Percentiles rank a stretch among this genome's conserved stretches.
These are phyloP conservation scores for Helotiales sp. DNA, from an alignment of 2,329 filamentous ascomycete genomes.

Conservation along the genomic window DNA sequence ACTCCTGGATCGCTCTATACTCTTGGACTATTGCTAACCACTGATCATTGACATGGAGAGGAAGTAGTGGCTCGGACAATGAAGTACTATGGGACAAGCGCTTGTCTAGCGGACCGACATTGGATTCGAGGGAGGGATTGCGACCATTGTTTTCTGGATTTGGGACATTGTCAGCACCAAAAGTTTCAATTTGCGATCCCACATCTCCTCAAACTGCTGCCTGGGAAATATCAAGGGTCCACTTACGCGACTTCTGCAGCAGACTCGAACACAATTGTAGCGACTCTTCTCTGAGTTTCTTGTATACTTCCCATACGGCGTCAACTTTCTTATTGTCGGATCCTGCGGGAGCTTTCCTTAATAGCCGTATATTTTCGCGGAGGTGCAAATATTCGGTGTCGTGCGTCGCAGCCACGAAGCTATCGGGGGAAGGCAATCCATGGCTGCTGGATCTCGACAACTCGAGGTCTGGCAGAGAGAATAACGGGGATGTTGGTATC, in stretches of 20 bases:
- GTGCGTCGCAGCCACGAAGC: slow-evolving; percentile 23
- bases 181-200: background rate
- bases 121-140: slow-evolving; percentile 25
- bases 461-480: slow-evolving; percentile 24
- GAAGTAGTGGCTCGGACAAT: slow-evolving; percentile 30
- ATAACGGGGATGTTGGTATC: slow-evolving; percentile 19
- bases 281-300: slow-evolving; percentile 43
- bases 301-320: slow-evolving; percentile 45
- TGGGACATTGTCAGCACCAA: background rate
- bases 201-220: background rate
- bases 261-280: slow-evolving; percentile 42
- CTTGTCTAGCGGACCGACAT: slow-evolving; percentile 24
- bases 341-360: slow-evolving; percentile 25
- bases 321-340: slow-evolving; percentile 39
- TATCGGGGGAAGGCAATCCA: slow-evolving; percentile 28
- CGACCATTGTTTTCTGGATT: slow-evolving; percentile 21
- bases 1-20: slow-evolving; percentile 46
- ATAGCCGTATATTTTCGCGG: slow-evolving; percentile 27
- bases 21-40: slow-evolving; percentile 44
- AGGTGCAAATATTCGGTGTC: slow-evolving; percentile 34
- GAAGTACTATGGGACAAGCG: slow-evolving; percentile 26
- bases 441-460: slow-evolving; percentile 16
- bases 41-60: slow-evolving; percentile 26
- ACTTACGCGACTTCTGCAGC: slow-evolving; percentile 42
- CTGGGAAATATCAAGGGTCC: background rate